Base-by-base conservation (phyloP, 371 early-diverging fungal genomes). In the Smittium mucronatum region DNA sequence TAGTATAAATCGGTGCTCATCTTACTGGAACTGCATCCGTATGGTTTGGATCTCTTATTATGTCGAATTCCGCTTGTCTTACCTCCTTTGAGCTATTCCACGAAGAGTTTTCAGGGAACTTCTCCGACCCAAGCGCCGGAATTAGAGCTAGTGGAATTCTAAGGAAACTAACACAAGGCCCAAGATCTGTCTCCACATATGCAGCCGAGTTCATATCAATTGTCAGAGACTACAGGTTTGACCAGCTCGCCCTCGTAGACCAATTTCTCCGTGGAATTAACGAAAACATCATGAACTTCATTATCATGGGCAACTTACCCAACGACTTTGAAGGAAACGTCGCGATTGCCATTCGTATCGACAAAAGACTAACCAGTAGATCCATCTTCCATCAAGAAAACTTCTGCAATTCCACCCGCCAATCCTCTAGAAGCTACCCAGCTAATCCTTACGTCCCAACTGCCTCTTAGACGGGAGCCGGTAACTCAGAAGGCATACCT, bases 221-320 rank as follows among this genome's bases (percentile, higher is more conserved):
- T 15, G 63, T n/a, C 5, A 5, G 63, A 11, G 32, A 30, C 11
- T 15, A n/a, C 63, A n/a, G 63, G 32, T 61, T 61, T 61, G 63
- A 61, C 63, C 11, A 61, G 11, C 5, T n/a, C n/a, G 63, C 63
- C 16, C n/a, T 61, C 5, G 32, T 61, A 15, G 63, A 61, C n/a
- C 63, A 61, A n/a, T 61, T 61, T n/a, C 32, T 61, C 11, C 28
- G 63, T 16, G 63, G 63, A 5, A 5, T 61, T 16, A 61, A 61
- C 32, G 11, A 61, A 28, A 61, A 61, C 5, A 32, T 61, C 63
- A 61, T n/a, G 63, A 5, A 61, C 5, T 61, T 61, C 32, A 5
- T 61, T n/a, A 61, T 61, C 15, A 61, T 61, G 63, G 32, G 11
- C 11, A n/a, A 61, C n/a, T 30, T 61, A n/a, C 63, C 63, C 5